Evolutionary conservation across 1,284 basidiomycete genomes (phyloP).

Genomic region (Cryptococcus wingfieldii): DNA sequence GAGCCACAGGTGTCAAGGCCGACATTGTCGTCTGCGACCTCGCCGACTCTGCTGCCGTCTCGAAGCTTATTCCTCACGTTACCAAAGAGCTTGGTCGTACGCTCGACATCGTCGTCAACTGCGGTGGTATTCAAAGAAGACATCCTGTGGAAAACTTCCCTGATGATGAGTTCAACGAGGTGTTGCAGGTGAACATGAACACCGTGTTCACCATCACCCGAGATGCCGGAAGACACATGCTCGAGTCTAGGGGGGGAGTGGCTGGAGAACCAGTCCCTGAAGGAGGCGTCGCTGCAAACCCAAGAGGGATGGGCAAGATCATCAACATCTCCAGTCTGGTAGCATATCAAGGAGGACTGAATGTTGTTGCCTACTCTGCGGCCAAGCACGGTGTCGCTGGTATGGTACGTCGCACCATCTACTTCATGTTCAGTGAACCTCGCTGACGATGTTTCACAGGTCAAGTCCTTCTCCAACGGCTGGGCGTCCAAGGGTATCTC

Average conservation of each 20-base stretch:
- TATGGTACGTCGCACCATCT: conserved; percentile 50
- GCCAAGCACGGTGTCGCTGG: conserved; percentile 80
- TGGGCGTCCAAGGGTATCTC: conserved; percentile 79
- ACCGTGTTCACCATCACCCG: conserved; percentile 51
- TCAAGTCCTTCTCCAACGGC: conserved; percentile 56
- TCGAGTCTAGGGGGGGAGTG: conserved; percentile 46
- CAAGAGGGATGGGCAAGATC: conserved; percentile 49
- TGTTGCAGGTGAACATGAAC: conserved; percentile 54
- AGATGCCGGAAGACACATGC: conserved; percentile 50
- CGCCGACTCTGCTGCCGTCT: conserved; percentile 63
- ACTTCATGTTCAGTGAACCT: neutral
- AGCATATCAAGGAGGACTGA: conserved; percentile 56
- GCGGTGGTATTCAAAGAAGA: conserved; percentile 87
- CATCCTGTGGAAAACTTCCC: conserved; percentile 75
- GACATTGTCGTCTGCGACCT: conserved; percentile 71
- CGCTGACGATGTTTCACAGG: conserved; percentile 15
- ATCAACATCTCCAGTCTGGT: conserved; percentile 51
- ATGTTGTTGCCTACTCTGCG: conserved; percentile 85
- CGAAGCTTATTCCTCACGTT: conserved; percentile 58
- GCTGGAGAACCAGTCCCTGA: conserved; percentile 34
- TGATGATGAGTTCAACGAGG: conserved; percentile 86
- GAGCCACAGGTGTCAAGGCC: conserved; percentile 49
- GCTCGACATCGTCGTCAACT: conserved; percentile 87
- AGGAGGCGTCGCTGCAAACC: conserved; percentile 24
- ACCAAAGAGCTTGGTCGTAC: conserved; percentile 43